Evolutionary conservation across 805 yeast genomes (phyloP).

Genomic region (Debaryomyces hansenii): DNA sequence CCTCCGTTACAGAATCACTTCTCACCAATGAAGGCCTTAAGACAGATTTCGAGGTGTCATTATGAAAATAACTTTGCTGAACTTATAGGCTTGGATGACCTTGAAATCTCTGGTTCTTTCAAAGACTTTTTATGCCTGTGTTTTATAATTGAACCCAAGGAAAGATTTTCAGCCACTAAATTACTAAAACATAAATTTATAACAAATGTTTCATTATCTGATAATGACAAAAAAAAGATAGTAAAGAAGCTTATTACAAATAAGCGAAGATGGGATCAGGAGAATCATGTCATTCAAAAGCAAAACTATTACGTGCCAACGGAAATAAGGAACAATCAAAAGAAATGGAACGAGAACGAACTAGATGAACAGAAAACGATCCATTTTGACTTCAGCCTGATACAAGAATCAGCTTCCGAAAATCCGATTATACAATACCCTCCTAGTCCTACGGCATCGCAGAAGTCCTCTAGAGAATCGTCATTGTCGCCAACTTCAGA

Average conservation of each 20-base stretch:
- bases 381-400: slow-evolving; percentile 39
- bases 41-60: slow-evolving; percentile 34
- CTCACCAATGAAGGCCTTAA: slow-evolving; percentile 46
- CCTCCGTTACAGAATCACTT: slow-evolving; percentile 58
- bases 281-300: slow-evolving; percentile 28
- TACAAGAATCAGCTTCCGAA: slow-evolving; percentile 12
- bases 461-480: slow-evolving; percentile 19
- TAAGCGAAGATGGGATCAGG: slow-evolving; percentile 41
- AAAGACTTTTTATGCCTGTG: slow-evolving; percentile 35
- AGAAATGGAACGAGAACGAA: slow-evolving; percentile 23
- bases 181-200: slow-evolving; percentile 36
- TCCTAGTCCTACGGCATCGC: slow-evolving; percentile 13
- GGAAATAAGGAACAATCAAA: slow-evolving; percentile 32
- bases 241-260: slow-evolving; percentile 33
- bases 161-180: slow-evolving; percentile 30
- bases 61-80: slow-evolving; percentile 29
- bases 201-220: slow-evolving; percentile 13
- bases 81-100: slow-evolving; percentile 23
- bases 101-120: slow-evolving; percentile 22
- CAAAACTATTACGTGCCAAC: slow-evolving; percentile 39
- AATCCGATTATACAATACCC: background rate
- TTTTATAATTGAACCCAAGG: slow-evolving; percentile 32
- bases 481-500: slow-evolving; percentile 17
- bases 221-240: slow-evolving; percentile 11
- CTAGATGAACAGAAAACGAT: slow-evolving; percentile 14